These are phyloP conservation scores for Hippophae tibetana DNA, from an alignment of 306 rosid genomes.

Conservation along the genomic window DNA sequence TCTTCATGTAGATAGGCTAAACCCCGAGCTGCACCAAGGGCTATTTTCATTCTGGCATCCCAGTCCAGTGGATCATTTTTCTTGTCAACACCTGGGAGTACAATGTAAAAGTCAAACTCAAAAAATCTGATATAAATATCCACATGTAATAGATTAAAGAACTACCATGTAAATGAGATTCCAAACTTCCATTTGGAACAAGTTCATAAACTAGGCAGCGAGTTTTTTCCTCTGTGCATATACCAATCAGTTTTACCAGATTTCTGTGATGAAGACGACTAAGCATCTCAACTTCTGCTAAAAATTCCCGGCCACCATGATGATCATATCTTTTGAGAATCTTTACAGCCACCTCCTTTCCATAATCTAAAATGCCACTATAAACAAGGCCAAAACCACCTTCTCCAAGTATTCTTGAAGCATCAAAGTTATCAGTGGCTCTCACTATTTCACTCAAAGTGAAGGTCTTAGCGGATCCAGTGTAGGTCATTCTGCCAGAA, in stretches of 20 bases:
- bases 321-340: constrained; percentile 80
- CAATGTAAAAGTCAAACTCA: constrained; percentile 1
- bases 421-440: constrained; percentile 69
- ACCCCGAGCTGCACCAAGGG: constrained; percentile 93
- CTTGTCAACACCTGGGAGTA: constrained; percentile 67
- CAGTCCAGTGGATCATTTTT: constrained; percentile 75
- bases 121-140: neutral
- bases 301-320: constrained; percentile 81
- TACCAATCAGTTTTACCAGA: constrained; percentile 78
- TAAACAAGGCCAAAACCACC: constrained; percentile 96
- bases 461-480: constrained; percentile 73
- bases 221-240: constrained; percentile 65
- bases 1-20: constrained; percentile 94
- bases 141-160: neutral
- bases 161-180: constrained; percentile 89
- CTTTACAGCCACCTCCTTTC: constrained; percentile 87
- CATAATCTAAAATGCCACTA: constrained; percentile 63
- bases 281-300: constrained; percentile 98
- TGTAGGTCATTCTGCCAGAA: constrained; percentile 47
- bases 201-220: constrained; percentile 91
- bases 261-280: constrained; percentile 92
- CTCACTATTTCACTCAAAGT: constrained; percentile 61
- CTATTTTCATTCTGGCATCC: constrained; percentile 83
- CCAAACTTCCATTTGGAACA: constrained; percentile 93
- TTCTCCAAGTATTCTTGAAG: constrained; percentile 90